These are phyloP conservation scores for Colletotrichum eleusines DNA, from an alignment of 2,329 filamentous ascomycete genomes.

Conservation along the genomic window DNA sequence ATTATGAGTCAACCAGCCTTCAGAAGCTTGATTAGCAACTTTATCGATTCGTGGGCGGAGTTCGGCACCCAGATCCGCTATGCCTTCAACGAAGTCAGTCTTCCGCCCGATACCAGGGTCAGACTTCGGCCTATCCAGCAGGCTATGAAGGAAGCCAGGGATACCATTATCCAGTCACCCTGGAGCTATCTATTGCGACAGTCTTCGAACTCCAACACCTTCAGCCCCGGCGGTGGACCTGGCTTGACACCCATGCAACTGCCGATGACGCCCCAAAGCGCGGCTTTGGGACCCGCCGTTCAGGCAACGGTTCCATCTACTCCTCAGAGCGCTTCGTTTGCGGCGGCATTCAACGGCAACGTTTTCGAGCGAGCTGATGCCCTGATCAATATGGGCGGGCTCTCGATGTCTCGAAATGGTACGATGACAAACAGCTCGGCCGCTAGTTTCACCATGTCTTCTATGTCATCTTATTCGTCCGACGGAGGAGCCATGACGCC, in stretches of 20 bases:
- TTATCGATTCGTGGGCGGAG: slow-evolving; percentile 77
- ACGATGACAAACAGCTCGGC: slow-evolving; percentile 55
- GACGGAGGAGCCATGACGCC: slow-evolving; percentile 52
- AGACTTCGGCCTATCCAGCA: slow-evolving; percentile 85
- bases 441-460: slow-evolving; percentile 45
- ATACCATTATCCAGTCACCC: slow-evolving; percentile 73
- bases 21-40: slow-evolving; percentile 80
- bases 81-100: slow-evolving; percentile 62
- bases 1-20: slow-evolving; percentile 73
- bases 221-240: slow-evolving; percentile 44
- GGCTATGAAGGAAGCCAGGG: slow-evolving; percentile 83
- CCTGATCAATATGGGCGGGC: slow-evolving; percentile 68
- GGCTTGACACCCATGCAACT: slow-evolving; percentile 57
- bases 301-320: slow-evolving; percentile 88
- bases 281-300: slow-evolving; percentile 88
- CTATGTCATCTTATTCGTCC: slow-evolving; percentile 57
- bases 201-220: slow-evolving; percentile 35
- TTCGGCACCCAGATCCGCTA: slow-evolving; percentile 72
- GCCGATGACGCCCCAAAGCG: slow-evolving; percentile 90
- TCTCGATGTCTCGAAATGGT: slow-evolving; percentile 67
- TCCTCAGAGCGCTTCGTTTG: slow-evolving; percentile 69
- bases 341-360: slow-evolving; percentile 65
- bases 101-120: slow-evolving; percentile 76
- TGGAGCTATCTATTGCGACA: slow-evolving; percentile 63
- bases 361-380: slow-evolving; percentile 72